Evolutionary conservation across 345 rosid genomes (phyloP), one percentile per base, ranked within the genome.

Genomic region (Leavenworthia alabamica): DNA sequence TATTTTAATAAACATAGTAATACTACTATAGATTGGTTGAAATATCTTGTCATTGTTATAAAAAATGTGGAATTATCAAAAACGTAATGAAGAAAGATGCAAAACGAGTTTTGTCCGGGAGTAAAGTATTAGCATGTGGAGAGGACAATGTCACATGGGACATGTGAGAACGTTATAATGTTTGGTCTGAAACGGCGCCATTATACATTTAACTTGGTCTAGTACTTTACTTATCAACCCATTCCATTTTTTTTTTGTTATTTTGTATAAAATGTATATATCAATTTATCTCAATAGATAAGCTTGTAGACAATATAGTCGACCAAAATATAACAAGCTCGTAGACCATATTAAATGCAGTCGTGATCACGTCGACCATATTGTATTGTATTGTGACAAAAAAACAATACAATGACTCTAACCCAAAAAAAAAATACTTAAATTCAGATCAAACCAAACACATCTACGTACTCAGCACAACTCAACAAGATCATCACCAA

Each of bases 81-180:
- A 53, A 16, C 5, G 28, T 60, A 23, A 36, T 33, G 54, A 24
- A 50, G 46, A 42, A 57, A 41, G 11, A 49, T 23, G 9, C 42
- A 70, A 51, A 20, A 2, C 7, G 29, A 13, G 19, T 23, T 59
- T 68, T 70, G 74, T 62, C 49, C 1, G 50, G 43, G 68, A 70
- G 74, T 32, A 57, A 70, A 62, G 56, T 62, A 54, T 27, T 27
- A 44, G 49, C 74, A 70, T 70, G 74, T 70, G 68, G 74, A 62
- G 68, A 62, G 15, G 62, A 68, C 73, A 68, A 51, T 23, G 53
- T 67, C 65, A 59, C 72, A 67, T 67, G 66, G 20, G 32, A 57
- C 74, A 61, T 50, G 73, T 68, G 60, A 60, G 56, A 43, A 70
- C 55, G 49, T 62, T 36, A 45, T 53, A 49, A 61, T 70, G 63